Evolutionary conservation across 352 stramenopile species (phyloP).

Genomic region (Phytophthora chlamydospora): DNA sequence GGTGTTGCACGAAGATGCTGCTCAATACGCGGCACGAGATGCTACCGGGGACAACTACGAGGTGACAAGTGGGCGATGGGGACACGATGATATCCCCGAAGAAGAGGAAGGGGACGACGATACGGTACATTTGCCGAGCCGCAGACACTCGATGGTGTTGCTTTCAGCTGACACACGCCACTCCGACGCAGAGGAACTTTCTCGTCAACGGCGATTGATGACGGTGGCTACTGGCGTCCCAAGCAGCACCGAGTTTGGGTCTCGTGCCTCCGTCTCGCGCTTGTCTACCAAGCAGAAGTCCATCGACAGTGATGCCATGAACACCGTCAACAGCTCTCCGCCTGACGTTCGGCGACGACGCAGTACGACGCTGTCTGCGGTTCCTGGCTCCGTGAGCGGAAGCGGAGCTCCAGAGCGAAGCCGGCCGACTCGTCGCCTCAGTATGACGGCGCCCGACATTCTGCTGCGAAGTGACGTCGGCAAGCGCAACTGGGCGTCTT

Average conservation of each 20-base stretch:
- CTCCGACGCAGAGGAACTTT: conserved; percentile 28
- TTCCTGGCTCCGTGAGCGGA: background rate
- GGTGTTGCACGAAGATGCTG: conserved; percentile 57
- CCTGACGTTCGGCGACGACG: conserved; percentile 28
- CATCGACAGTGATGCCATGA: conserved; percentile 27
- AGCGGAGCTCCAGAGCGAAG: background rate
- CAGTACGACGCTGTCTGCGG: conserved; percentile 26
- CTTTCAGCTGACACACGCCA: conserved; percentile 25
- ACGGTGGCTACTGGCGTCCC: conserved; percentile 16
- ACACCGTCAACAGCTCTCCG: conserved; percentile 36
- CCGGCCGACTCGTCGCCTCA: conserved; percentile 19
- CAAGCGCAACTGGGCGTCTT: conserved; percentile 49
- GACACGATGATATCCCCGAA: conserved; percentile 49
- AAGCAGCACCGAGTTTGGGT: conserved; percentile 12
- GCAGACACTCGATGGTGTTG: conserved; percentile 36
- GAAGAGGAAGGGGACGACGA: conserved; percentile 32
- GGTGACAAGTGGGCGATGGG: conserved; percentile 35
- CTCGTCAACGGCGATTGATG: conserved; percentile 27
- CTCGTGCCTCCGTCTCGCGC: conserved; percentile 12
- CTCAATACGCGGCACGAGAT: conserved; percentile 52
- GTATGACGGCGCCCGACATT: conserved; percentile 42
- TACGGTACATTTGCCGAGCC: conserved; percentile 7
- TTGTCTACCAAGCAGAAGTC: conserved; percentile 36
- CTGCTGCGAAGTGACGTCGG: conserved; percentile 53
- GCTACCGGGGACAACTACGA: conserved; percentile 31